Conservation (phyloP, 768 basidiomycete genomes). For the Lactarius deliciosus region DNA sequence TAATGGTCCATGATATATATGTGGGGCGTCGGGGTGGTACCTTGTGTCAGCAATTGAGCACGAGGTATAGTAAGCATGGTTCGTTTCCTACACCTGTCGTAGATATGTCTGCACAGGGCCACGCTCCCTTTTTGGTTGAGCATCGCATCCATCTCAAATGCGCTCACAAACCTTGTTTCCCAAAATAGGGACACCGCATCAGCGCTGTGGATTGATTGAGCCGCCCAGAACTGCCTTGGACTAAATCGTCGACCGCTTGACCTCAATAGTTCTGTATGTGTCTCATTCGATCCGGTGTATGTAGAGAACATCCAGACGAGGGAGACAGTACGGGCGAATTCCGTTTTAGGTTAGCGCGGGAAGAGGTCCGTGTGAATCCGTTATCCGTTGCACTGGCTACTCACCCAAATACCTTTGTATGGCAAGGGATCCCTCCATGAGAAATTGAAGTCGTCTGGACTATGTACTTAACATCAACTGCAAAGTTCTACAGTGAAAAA, state of each 20-base stretch:
- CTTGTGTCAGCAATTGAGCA: background rate
- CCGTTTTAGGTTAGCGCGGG: background rate
- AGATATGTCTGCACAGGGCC: background rate
- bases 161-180: background rate
- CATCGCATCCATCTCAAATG: background rate
- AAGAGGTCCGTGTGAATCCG: background rate
- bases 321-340: background rate
- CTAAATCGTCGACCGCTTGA: no score
- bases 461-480: no score
- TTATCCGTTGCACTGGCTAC: no score
- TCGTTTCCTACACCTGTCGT: background rate
- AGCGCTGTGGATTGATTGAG: background rate
- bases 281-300: no score
- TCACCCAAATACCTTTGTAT: no score
- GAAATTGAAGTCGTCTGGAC: no score
- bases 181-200: background rate
- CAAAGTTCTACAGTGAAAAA: no score
- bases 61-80: background rate
- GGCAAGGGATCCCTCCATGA: no score
- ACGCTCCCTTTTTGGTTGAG: background rate
- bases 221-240: background rate
- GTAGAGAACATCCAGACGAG: background rate
- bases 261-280: no score
- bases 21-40: background rate
- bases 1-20: constrained; percentile 7